Evolutionary conservation across 345 rosid species (phyloP).

Genomic region (Limnanthes douglasii): DNA sequence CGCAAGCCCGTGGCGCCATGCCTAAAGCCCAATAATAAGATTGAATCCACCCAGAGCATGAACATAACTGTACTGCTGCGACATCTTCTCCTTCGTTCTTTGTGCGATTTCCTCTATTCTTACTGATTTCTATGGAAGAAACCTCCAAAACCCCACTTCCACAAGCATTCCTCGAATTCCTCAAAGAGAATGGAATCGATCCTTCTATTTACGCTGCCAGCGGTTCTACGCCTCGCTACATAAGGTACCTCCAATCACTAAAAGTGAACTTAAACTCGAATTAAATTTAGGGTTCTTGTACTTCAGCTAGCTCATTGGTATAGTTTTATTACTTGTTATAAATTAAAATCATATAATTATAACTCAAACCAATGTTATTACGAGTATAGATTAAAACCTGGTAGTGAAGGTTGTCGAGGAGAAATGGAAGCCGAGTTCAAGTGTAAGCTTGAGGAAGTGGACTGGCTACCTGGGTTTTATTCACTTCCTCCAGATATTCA

Average conservation of each 20-base stretch:
- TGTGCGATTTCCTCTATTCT: not conserved
- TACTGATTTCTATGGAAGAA: conserved; percentile 23
- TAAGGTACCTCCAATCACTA: conserved; percentile 47
- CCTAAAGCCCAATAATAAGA: too few species aligned
- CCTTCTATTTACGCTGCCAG: conserved; percentile 44
- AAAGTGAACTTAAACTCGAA: too few species aligned
- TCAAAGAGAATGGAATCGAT: conserved; percentile 46
- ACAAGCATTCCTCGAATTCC: conserved; percentile 44
- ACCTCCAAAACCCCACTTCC: conserved; percentile 35
- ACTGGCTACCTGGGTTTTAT: conserved; percentile 68
- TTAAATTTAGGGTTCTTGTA: too few species aligned
- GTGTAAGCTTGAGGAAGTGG: conserved; percentile 50
- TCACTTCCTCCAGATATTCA: conserved; percentile 57
- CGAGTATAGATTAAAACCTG: conserved; percentile 59
- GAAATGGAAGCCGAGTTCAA: conserved; percentile 53
- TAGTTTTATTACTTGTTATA: conserved; percentile 1
- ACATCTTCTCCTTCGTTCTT: not conserved
- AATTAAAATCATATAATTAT: not conserved
- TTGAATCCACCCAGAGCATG: too few species aligned
- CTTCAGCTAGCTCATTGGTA: not conserved
- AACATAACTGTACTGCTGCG: not conserved
- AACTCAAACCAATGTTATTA: not conserved
- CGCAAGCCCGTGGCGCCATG: too few species aligned
- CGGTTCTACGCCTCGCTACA: conserved; percentile 62
- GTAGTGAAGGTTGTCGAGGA: conserved; percentile 25